These are phyloP conservation scores for Phytopythium montanum DNA, from an alignment of 352 stramenopile species.

Conservation along the genomic window DNA sequence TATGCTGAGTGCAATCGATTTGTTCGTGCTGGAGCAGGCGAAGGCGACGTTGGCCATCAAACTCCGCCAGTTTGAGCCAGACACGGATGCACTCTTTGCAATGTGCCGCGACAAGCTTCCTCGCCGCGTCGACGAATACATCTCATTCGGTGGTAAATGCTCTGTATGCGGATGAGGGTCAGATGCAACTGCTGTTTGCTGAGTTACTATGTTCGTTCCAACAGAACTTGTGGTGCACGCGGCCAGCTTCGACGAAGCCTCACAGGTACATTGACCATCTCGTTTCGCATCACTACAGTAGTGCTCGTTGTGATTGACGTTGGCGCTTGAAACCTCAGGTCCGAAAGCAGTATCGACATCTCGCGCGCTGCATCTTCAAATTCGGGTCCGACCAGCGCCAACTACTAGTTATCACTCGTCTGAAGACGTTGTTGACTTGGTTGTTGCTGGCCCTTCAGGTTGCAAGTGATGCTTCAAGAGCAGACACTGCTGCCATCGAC, in stretches of 20 bases:
- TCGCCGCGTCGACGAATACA: slow-evolving; percentile 27
- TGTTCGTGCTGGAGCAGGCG: background rate
- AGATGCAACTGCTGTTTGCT: background rate
- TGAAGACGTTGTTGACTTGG: background rate
- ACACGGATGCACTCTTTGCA: slow-evolving; percentile 46
- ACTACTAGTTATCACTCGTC: background rate
- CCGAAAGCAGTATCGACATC: slow-evolving; percentile 37
- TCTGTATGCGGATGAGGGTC: background rate
- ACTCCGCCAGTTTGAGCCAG: slow-evolving; percentile 50
- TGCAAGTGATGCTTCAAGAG: slow-evolving; percentile 58
- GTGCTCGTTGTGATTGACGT: background rate
- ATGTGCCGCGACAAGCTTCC: slow-evolving; percentile 43
- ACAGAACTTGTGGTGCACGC: background rate
- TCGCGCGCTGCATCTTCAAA: slow-evolving; percentile 64
- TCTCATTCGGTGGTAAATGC: slow-evolving; percentile 51
- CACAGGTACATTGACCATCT: background rate
- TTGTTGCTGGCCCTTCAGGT: slow-evolving; percentile 17
- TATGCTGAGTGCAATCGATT: background rate
- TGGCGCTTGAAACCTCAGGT: slow-evolving; percentile 28
- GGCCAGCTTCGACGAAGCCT: background rate
- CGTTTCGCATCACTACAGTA: background rate
- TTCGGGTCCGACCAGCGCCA: slow-evolving; percentile 27
- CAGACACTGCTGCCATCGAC: slow-evolving; percentile 22
- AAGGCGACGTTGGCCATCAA: slow-evolving; percentile 44
- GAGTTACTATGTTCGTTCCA: background rate